phyloP scores from a whole-genome alignment of 805 yeast genomes.

The Kodamaea kaohsiungensis region DNA sequence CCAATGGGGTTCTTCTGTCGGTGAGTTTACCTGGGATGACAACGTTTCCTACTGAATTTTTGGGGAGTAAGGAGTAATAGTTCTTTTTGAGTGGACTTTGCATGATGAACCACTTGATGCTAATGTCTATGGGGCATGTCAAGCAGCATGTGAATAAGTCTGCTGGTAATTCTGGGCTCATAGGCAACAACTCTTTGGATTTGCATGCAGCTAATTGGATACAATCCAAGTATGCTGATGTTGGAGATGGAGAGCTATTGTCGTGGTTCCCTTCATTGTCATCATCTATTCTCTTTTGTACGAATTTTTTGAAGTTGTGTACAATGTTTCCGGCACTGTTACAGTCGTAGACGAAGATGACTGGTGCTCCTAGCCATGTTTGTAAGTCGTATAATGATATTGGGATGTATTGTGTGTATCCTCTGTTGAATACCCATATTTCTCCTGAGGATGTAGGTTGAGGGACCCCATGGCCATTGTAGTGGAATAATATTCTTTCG shows the following conservation, averaged over 20 bases:
- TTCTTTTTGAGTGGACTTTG: slow-evolving; percentile 67
- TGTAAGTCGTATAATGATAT: slow-evolving; percentile 93
- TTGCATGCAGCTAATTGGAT: slow-evolving; percentile 93
- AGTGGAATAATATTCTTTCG: slow-evolving; percentile 89
- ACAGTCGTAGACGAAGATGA: slow-evolving; percentile 92
- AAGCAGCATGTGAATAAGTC: slow-evolving; percentile 94
- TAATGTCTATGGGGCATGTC: slow-evolving; percentile 93
- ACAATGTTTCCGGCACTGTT: slow-evolving; percentile 93
- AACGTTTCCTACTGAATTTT: slow-evolving; percentile 54
- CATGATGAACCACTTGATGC: slow-evolving; percentile 87
- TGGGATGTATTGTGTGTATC: slow-evolving; percentile 96
- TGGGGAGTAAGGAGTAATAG: slow-evolving; percentile 48
- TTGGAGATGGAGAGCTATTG: slow-evolving; percentile 56
- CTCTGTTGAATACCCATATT: slow-evolving; percentile 97
- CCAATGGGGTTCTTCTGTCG: slow-evolving; percentile 92
- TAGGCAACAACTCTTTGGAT: slow-evolving; percentile 81
- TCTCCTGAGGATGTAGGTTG: slow-evolving; percentile 96
- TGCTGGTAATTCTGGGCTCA: slow-evolving; percentile 94
- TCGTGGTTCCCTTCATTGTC: slow-evolving; percentile 67
- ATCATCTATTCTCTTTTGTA: slow-evolving; percentile 84
- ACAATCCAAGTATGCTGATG: slow-evolving; percentile 75
- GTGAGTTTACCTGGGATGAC: slow-evolving; percentile 87
- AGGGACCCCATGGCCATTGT: slow-evolving; percentile 98
- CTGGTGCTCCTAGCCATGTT: slow-evolving; percentile 98
- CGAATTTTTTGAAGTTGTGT: slow-evolving; percentile 83